Conservation (phyloP, 345 rosid genomes). For the Aquilaria yunnanensis region DNA sequence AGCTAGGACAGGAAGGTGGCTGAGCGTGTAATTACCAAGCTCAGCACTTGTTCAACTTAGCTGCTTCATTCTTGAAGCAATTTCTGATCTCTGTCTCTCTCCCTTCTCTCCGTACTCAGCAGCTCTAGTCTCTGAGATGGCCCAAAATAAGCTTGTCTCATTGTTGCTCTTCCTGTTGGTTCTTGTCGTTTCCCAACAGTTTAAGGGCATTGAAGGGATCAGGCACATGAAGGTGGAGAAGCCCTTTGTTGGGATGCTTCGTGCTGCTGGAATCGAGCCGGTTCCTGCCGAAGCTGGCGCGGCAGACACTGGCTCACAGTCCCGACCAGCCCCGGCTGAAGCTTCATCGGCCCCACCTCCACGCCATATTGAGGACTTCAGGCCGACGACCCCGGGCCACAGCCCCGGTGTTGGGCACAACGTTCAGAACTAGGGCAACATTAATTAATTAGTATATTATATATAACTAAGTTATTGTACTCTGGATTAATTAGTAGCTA, state of each 20-base stretch:
- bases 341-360: conserved; percentile 18
- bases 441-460: not conserved
- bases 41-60: not conserved
- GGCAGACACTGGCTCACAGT: not conserved
- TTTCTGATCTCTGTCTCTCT: not conserved
- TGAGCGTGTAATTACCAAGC: too few relatives aligned
- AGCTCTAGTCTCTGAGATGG: conserved; percentile 24
- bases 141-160: conserved; percentile 25
- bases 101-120: not conserved
- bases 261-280: not conserved
- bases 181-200: conserved; percentile 23
- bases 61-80: not conserved
- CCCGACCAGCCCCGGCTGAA: conserved; percentile 21
- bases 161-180: conserved; percentile 20
- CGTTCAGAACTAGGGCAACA: conserved; percentile 26
- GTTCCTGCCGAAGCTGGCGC: conserved; percentile 1
- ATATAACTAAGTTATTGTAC: too few relatives aligned
- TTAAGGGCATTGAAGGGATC: conserved; percentile 25
- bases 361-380: conserved; percentile 37
- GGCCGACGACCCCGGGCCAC: conserved; percentile 60
- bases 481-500: too few relatives aligned
- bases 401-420: conserved; percentile 62
- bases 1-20: too few relatives aligned
- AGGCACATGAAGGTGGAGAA: conserved; percentile 25
- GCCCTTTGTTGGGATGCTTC: conserved; percentile 5